Base-by-base conservation (phyloP, 257 asterid genomes). In the Perilla frutescens region DNA sequence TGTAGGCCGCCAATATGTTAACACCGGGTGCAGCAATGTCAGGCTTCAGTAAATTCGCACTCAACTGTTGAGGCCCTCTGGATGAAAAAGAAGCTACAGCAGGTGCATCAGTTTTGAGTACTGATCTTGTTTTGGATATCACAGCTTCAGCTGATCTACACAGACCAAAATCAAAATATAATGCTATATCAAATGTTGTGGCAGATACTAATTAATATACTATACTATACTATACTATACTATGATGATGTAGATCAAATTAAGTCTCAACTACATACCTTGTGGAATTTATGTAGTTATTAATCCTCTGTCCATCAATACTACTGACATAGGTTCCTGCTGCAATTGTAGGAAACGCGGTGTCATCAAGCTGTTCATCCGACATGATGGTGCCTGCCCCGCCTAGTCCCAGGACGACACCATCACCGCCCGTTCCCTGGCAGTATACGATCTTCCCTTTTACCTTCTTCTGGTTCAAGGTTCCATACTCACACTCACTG, bases 11-110 rank as follows among this genome's bases (percentile, higher is more conserved):
- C 72, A 93, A 59, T 62, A 93, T 88, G 77, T 80, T 74, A 29
- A 87, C 77, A 70, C 98, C 98, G 0, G 98, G 98, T 9, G 97
- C 98, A 50, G 91, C 71, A 15, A 93, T 81, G 57, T 93, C 98
- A 2, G 98, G 98, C 93, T 93, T 93, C 82, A 93, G 97, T 67
- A 93, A 76, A 81, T 87, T 74, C 43, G 51, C 75, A 47, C 80
- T 59, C 44, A 82, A 1, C 3, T 34, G 3, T 29, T 88, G 92
- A 15, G 98, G 97, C 14, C 98, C 98, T 81, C 96, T 81, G 1
- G 97, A 84, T 10, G 98, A 93, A 50, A 91, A 93, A 1, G 91
- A 76, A 82, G 89, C 89, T 36, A 88, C 26, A 34, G 68, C 48
- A 5, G 96, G 89, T 11, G 90, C 96, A 8, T 64, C 57, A 6